These are phyloP conservation scores for Phytophthora litchii DNA, from an alignment of 352 stramenopile species.

Conservation along the genomic window DNA sequence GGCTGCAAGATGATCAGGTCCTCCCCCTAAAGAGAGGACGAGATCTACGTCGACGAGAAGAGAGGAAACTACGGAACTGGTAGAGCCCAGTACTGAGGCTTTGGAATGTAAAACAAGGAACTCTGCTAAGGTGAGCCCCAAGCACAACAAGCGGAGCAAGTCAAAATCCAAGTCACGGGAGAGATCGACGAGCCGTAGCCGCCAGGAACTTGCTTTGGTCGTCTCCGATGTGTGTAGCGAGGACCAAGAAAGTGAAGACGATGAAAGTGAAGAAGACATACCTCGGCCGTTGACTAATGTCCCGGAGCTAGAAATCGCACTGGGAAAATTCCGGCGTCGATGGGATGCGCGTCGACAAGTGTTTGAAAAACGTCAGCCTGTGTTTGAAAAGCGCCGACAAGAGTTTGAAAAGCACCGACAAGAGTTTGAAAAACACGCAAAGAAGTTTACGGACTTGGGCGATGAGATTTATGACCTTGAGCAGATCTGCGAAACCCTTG, in stretches of 20 bases:
- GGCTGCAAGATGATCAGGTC: conserved; percentile 3
- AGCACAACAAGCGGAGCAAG: conserved; percentile 3
- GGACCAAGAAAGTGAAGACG: conserved; percentile 1
- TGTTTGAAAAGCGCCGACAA: no score
- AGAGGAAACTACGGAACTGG: not conserved
- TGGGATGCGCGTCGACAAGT: not conserved
- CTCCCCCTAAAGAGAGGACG: conserved; percentile 3
- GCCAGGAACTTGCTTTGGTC: conserved; percentile 6
- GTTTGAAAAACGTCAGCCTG: not conserved
- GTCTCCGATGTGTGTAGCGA: not conserved
- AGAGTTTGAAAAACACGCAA: not conserved
- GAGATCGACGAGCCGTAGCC: conserved; percentile 5
- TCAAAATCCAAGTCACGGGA: conserved; percentile 7
- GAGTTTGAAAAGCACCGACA: not conserved
- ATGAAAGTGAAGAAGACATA: conserved; percentile 5
- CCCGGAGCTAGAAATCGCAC: conserved; percentile 11
- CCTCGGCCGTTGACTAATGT: not conserved
- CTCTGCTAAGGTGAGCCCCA: not conserved
- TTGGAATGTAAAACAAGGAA: not conserved
- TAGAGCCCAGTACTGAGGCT: not conserved
- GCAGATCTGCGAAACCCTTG: not conserved
- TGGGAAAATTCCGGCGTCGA: not conserved
- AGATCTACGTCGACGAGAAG: conserved; percentile 1
- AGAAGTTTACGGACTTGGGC: not conserved
- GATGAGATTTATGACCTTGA: conserved; percentile 5